Base-by-base conservation (phyloP, 1,284 basidiomycete genomes). In the Apiotrichum laibachii region DNA sequence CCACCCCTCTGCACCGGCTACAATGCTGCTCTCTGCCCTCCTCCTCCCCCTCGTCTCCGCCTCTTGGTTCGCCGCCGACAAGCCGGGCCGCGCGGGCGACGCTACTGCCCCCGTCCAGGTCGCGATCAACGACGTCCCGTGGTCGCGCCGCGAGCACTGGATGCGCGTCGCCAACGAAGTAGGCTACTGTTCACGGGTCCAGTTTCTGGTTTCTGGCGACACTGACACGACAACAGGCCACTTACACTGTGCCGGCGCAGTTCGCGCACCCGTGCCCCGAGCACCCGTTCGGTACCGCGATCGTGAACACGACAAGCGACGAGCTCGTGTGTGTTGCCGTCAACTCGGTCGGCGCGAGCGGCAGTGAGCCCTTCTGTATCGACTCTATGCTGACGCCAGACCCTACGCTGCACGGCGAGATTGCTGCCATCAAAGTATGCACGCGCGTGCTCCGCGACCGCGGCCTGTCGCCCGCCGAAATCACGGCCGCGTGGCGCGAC, bases 361-460 rank as follows among this genome's bases (percentile, higher is more conserved):
- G 68, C 16, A 65, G 67, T 67, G 45, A 53, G 67, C 53, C 9
- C 35, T 18, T 26, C 54, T 22, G 37, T 16, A 22, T 46, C 39
- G 31, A 42, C 18, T 19, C 43, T 22, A 49, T 37, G 26, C 16
- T 35, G 37, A 37, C 37, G 37, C 19, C 26, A 69, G 67, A 69
- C 49, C 68, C 68, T 0, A 60, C 68, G 31, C 67, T 69, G 64
- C 68, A 69, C 49, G 68, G 68, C 15, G 68, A 69, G 55, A 67
- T 69, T 45, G 58, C 66, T 0, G 68, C 66, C 2, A 69, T 69
- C 22, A 48, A 65, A 13, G 61, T 65, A 34, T 69, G 68, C 45
- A 68, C 68, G 2, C 61, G 65, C 2, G 63, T 69, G 31, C 56
- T 69, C 33, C 59, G 62, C 2, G 16, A 52, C 31, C 55, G 54